Percentiles rank a stretch among this genome's conserved stretches.
phyloP scores from a whole-genome alignment of 176 grass and related monocot genomes.

The Musa beccarii region DNA sequence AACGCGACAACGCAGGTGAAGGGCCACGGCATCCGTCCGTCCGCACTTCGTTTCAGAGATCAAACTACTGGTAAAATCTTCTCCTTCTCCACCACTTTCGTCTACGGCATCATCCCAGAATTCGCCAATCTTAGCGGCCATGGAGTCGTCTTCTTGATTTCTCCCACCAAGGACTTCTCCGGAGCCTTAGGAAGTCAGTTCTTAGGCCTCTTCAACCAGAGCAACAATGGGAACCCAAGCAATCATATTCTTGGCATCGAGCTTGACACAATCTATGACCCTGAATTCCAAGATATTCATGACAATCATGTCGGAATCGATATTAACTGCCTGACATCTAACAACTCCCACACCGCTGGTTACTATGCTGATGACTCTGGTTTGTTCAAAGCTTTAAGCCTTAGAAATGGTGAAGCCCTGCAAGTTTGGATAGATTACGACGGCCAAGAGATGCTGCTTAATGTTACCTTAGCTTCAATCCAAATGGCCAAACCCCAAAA shows the following conservation, averaged over 20 bases:
- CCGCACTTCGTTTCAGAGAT: slow-evolving; percentile 13
- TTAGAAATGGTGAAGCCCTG: not conserved
- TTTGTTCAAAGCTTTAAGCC: slow-evolving; percentile 2
- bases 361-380: slow-evolving; percentile 3
- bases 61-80: slow-evolving; percentile 1
- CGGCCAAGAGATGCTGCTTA: not conserved
- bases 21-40: slow-evolving; percentile 25
- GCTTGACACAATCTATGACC: slow-evolving; percentile 19
- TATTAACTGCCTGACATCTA: slow-evolving; percentile 11
- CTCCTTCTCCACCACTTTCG: slow-evolving; percentile 16
- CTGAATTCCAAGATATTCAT: slow-evolving; percentile 5
- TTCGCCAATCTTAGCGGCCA: not conserved
- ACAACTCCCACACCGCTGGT: not conserved
- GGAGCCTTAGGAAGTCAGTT: slow-evolving; percentile 15
- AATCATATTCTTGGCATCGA: slow-evolving; percentile 31
- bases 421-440: slow-evolving; percentile 34
- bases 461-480: slow-evolving; percentile 28
- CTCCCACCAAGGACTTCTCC: slow-evolving; percentile 10
- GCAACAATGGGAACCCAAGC: not conserved
- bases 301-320: slow-evolving; percentile 27
- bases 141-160: slow-evolving; percentile 25
- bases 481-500: not conserved
- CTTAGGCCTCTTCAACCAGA: slow-evolving; percentile 18
- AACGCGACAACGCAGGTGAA: slow-evolving; percentile 2
- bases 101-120: not conserved